Evolutionary conservation across 768 basidiomycete species (phyloP).

Genomic region (Rhizopogon vulgaris): DNA sequence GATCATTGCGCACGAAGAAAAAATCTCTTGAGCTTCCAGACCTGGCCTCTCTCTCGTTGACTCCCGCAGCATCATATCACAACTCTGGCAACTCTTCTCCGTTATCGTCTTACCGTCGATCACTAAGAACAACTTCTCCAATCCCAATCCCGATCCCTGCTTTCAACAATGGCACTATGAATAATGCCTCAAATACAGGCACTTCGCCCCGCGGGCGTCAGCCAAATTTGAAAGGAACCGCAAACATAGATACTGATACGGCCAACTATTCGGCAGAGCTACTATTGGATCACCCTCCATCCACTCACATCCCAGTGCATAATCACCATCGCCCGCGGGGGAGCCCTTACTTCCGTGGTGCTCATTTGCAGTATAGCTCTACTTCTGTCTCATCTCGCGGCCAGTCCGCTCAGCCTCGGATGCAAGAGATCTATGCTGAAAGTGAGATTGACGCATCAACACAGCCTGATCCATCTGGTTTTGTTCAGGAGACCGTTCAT

Average conservation of each 20-base stretch:
- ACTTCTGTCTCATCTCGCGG: slow-evolving; percentile 33
- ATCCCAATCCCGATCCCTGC: slow-evolving; percentile 42
- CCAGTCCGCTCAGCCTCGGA: slow-evolving; percentile 31
- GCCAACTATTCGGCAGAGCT: slow-evolving; percentile 32
- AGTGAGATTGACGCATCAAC: slow-evolving; percentile 26
- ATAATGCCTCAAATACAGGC: slow-evolving; percentile 28
- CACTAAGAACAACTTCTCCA: slow-evolving; percentile 38
- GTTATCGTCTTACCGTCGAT: slow-evolving; percentile 35
- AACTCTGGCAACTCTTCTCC: slow-evolving; percentile 34
- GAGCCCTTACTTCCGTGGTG: slow-evolving; percentile 29
- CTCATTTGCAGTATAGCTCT: slow-evolving; percentile 35
- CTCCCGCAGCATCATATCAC: slow-evolving; percentile 33
- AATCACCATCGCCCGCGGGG: slow-evolving; percentile 26
- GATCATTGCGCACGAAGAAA: slow-evolving; percentile 62
- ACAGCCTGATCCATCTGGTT: slow-evolving; percentile 28
- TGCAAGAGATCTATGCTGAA: slow-evolving; percentile 41
- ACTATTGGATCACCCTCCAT: slow-evolving; percentile 36
- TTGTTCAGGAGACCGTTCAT: slow-evolving; percentile 52
- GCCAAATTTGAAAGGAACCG: slow-evolving; percentile 22
- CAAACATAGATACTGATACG: slow-evolving; percentile 18
- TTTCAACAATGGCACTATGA: slow-evolving; percentile 32
- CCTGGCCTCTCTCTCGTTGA: slow-evolving; percentile 48
- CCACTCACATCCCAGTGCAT: slow-evolving; percentile 36
- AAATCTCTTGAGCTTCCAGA: slow-evolving; percentile 73
- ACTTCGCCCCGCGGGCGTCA: slow-evolving; percentile 30